A percentile compares a stretch with the other conserved stretches of the same genome.
Conservation (phyloP, 1,284 basidiomycete species). For the Leccinum brunneo-olivaceum region DNA sequence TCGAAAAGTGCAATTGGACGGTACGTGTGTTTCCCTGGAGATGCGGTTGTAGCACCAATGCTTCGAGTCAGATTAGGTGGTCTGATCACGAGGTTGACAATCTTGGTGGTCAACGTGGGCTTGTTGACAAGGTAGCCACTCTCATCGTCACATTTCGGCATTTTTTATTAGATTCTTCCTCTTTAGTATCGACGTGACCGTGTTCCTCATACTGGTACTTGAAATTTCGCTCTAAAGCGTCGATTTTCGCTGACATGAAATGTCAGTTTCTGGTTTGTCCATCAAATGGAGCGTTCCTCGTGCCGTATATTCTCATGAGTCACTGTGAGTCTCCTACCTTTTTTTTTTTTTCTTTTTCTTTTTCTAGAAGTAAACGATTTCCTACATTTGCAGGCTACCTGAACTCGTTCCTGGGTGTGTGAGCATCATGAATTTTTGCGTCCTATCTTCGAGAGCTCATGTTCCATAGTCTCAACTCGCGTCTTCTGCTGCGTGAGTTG, state of each 20-base stretch:
- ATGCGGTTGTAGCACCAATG: not conserved
- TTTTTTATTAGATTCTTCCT: not conserved
- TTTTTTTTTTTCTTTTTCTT: no score
- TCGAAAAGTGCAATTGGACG: slow-evolving; percentile 29
- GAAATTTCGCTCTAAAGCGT: not conserved
- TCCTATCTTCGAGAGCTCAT: not conserved
- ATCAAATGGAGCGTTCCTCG: slow-evolving; percentile 28
- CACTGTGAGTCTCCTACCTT: slow-evolving; percentile 17
- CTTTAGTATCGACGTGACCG: slow-evolving; percentile 24
- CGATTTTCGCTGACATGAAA: not conserved
- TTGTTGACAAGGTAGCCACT: slow-evolving; percentile 25
- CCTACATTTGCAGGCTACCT: slow-evolving; percentile 18
- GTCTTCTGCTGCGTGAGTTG: slow-evolving; percentile 25
- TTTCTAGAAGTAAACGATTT: no score
- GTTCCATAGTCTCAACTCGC: slow-evolving; percentile 24
- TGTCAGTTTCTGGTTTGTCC: slow-evolving; percentile 27
- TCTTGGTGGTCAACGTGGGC: slow-evolving; percentile 29
- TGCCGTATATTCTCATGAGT: slow-evolving; percentile 30
- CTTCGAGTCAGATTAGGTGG: slow-evolving; percentile 20
- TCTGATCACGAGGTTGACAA: slow-evolving; percentile 26
- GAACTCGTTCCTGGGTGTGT: slow-evolving; percentile 31
- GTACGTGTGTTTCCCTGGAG: slow-evolving; percentile 9
- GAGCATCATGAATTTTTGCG: slow-evolving; percentile 6
- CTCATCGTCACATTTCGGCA: not conserved
- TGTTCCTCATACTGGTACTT: slow-evolving; percentile 29